Evolutionary conservation across 768 basidiomycete species (phyloP), one percentile per base, ranked within the genome.

Genomic region (Amanita pseudoporphyria): DNA sequence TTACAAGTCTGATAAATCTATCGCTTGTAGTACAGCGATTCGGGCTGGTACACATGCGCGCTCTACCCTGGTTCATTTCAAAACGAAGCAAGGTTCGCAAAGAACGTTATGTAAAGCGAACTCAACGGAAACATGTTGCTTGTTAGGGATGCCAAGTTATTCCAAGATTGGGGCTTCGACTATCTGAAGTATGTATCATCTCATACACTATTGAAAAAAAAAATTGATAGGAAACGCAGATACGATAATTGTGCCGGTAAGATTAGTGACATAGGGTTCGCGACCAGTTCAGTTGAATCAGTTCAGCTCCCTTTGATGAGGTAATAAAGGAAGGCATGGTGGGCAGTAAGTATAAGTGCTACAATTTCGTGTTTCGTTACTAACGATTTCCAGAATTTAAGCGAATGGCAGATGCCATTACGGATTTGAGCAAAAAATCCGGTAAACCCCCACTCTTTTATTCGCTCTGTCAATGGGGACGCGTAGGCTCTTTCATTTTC

Each of bases 401-500:
- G 38, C 73, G 74, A 35, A 84, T 84, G 79, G 67, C 79, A 9
- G 62, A 74, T 33, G 81, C 82, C 28, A 78, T 84, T 50, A 58
- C 62, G 3, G 64, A 72, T 35, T 65, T 81, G 12, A 68, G 77
- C 24, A 59, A 70, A 53, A 56, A 60, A 5, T 71, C 75, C 4
- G 74, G 75, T 1, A 78, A 72, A 45, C 68, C 76, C 0, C 78
- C 82, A 2, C 58, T 84, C 22, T 60, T 81, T 33, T 70, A 79
- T 53, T 82, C 81, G 14, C 58, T 84, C 14, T 84, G 82, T 59
- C 71, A 83, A 56, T 84, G 82, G 82, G 82, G 82, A 40, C 65
- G 73, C 57, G 82, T 84, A 60, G 57, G 71, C 58, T 26, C 53
- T 41, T 22, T 33, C 9, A 43, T 40, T 19, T 21, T 47, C 45